A percentile compares a stretch with the other conserved stretches of the same genome.
Conservation (phyloP, 192 early-diverging fungal species). For the Coemansia sp. region DNA sequence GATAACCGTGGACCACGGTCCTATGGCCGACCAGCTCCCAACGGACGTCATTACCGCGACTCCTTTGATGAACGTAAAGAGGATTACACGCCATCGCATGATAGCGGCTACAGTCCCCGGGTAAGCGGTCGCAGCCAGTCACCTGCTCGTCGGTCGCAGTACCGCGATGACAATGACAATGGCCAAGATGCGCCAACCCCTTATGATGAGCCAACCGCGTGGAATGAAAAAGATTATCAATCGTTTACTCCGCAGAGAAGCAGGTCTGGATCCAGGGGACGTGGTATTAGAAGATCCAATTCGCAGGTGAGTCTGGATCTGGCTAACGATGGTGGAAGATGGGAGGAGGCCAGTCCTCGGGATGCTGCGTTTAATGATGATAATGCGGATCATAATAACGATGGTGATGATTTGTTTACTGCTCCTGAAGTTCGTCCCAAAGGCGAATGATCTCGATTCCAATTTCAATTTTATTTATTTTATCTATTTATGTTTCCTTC, state of each 20-base stretch:
- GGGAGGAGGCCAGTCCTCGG: background rate
- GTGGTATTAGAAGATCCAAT: background rate
- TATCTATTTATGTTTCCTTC: background rate
- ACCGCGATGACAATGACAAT: no score
- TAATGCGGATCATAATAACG: background rate
- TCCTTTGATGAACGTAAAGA: background rate
- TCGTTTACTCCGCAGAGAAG: background rate
- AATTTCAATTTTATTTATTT: background rate
- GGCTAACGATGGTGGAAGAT: background rate
- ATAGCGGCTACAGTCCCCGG: background rate
- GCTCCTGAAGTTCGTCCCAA: background rate
- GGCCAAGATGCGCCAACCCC: no score
- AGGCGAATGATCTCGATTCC: background rate
- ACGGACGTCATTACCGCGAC: background rate
- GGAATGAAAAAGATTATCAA: background rate
- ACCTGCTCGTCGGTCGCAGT: background rate
- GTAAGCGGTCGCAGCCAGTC: background rate
- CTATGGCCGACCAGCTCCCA: background rate
- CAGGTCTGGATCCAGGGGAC: background rate
- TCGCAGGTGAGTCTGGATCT: background rate
- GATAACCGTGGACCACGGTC: background rate
- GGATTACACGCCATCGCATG: background rate
- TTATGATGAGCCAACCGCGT: background rate
- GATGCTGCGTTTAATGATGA: background rate
- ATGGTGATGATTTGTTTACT: background rate